Percentiles rank a stretch among this genome's conserved stretches.
Conservation (phyloP, 768 basidiomycete genomes). For the Agrocybe pediades region DNA sequence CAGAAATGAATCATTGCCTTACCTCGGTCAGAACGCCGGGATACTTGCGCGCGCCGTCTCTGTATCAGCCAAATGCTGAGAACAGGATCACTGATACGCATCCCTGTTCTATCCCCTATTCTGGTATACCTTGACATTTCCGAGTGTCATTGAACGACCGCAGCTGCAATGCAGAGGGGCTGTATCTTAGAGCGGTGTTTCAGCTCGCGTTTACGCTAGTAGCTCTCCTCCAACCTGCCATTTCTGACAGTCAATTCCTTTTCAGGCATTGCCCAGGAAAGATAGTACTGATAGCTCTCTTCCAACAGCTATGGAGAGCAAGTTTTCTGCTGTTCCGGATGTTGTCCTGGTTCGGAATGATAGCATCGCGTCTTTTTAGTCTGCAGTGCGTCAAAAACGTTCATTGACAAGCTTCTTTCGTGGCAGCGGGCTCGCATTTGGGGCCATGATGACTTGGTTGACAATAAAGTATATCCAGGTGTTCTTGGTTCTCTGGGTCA, state of each 20-base stretch:
- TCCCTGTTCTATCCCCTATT: constrained; percentile 30
- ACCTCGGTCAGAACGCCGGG: constrained; percentile 15
- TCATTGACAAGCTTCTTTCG: not conserved
- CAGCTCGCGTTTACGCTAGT: constrained; percentile 60
- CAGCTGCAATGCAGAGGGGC: not conserved
- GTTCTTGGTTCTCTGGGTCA: constrained; percentile 65
- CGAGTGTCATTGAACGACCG: constrained; percentile 17
- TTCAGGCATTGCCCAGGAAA: not conserved
- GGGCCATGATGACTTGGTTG: constrained; percentile 55
- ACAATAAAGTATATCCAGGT: constrained; percentile 52
- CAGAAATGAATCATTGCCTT: not conserved
- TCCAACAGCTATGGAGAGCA: constrained; percentile 43
- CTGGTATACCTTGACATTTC: constrained; percentile 37
- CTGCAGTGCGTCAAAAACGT: not conserved
- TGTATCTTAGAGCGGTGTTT: not conserved
- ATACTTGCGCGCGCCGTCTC: constrained; percentile 30
- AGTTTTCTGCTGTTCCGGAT: constrained; percentile 73
- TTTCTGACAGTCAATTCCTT: constrained; percentile 49
- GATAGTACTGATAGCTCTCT: not conserved
- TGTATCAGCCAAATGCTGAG: constrained; percentile 30
- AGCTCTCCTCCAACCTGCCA: constrained; percentile 58
- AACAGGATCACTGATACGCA: constrained; percentile 29
- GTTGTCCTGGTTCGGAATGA: constrained; percentile 61
- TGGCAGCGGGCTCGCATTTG: constrained; percentile 55
- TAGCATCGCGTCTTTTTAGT: constrained; percentile 43